Evolutionary conservation across 768 basidiomycete genomes (phyloP).

Genomic region (Phaeolepiota aurea): DNA sequence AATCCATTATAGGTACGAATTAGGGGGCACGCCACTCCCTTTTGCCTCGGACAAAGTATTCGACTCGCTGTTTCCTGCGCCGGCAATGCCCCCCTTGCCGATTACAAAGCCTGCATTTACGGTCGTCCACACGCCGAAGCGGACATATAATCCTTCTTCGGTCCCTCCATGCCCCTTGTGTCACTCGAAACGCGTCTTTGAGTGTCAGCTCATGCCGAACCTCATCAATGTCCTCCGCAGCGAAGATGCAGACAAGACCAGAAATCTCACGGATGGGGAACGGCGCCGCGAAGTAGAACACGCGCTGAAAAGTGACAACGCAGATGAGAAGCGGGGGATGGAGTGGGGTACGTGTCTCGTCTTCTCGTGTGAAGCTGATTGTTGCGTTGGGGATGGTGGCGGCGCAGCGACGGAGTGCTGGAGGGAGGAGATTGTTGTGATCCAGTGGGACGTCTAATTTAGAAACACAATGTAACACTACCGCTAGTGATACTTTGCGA

Average conservation of each 20-base stretch:
- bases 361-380: constrained; percentile 82
- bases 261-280: constrained; percentile 55
- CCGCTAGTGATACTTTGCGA: background rate
- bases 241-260: constrained; percentile 15
- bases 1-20: constrained; percentile 61
- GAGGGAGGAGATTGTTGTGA: constrained; percentile 68
- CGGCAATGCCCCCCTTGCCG: constrained; percentile 34
- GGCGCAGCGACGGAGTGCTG: constrained; percentile 42
- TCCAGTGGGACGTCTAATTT: constrained; percentile 75
- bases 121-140: constrained; percentile 37
- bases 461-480: background rate
- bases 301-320: constrained; percentile 38
- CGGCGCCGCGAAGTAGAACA: constrained; percentile 53
- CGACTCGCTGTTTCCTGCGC: constrained; percentile 62
- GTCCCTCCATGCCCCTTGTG: constrained; percentile 67
- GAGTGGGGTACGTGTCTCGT: constrained; percentile 93
- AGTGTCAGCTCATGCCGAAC: constrained; percentile 93
- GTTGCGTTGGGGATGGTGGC: constrained; percentile 40
- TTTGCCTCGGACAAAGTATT: constrained; percentile 76
- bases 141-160: constrained; percentile 43
- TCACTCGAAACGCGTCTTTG: constrained; percentile 64
- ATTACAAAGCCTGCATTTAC: constrained; percentile 57
- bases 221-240: constrained; percentile 69
- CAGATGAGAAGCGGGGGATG: constrained; percentile 56
- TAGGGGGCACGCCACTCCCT: constrained; percentile 77